These are phyloP conservation scores for Amanita brunnescens DNA, from an alignment of 768 basidiomycete genomes.

Conservation along the genomic window DNA sequence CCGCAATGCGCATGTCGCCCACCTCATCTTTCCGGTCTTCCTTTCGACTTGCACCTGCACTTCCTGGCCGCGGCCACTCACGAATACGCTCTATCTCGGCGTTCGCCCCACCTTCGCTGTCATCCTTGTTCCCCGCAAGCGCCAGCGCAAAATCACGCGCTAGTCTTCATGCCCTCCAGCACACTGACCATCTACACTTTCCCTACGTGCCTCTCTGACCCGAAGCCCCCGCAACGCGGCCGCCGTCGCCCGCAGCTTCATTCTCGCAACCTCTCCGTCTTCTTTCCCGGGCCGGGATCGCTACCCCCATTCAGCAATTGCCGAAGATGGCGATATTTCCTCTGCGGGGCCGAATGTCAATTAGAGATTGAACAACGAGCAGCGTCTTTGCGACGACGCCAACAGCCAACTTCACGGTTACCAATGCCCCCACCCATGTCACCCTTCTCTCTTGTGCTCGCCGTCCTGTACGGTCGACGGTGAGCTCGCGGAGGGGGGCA, in stretches of 20 bases:
- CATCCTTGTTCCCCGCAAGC: too few species aligned
- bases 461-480: constrained; percentile 12
- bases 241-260: constrained; percentile 68
- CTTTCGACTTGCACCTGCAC: too few species aligned
- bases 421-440: constrained; percentile 20
- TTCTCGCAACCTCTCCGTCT: constrained; percentile 86
- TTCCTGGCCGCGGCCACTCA: too few species aligned
- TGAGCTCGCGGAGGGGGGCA: constrained; percentile 50
- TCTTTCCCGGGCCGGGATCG: constrained; percentile 78
- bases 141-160: too few species aligned
- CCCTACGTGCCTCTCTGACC: too few species aligned
- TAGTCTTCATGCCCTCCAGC: neutral
- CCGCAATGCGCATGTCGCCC: too few species aligned
- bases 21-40: too few species aligned
- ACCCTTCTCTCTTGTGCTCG: constrained; percentile 12
- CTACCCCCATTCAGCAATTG: constrained; percentile 23
- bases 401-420: neutral
- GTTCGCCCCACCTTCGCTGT: too few species aligned
- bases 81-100: too few species aligned
- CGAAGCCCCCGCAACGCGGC: constrained; percentile 19
- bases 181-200: constrained; percentile 8
- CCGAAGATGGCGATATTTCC: too few species aligned
- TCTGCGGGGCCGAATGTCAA: constrained; percentile 31
- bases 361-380: neutral
- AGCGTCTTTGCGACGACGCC: neutral